Conservation (phyloP, 1,139 yeast genomes). For the Zygosaccharomyces sapae region DNA sequence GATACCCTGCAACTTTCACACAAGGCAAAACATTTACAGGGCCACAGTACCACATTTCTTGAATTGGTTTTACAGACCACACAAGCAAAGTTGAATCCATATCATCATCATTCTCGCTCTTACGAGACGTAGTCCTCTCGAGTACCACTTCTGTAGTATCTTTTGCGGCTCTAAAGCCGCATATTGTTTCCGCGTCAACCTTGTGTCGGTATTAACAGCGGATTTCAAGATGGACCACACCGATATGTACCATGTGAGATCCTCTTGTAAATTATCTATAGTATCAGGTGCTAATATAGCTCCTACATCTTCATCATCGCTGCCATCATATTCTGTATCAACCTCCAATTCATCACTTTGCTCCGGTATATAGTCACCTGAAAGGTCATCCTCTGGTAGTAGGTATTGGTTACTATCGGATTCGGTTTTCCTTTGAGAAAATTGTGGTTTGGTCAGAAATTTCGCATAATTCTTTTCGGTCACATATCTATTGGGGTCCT, state of each 20-base stretch:
- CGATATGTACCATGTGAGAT: constrained; percentile 30
- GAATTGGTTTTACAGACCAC: constrained; percentile 76
- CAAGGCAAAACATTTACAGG: constrained; percentile 83
- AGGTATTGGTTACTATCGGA: constrained; percentile 16
- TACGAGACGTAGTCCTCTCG: constrained; percentile 15
- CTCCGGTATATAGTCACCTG: constrained; percentile 42
- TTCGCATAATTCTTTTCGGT: constrained; percentile 29
- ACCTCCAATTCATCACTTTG: constrained; percentile 18
- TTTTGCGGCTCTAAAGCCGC: constrained; percentile 31
- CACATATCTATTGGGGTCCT: constrained; percentile 25
- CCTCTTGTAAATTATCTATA: constrained; percentile 10
- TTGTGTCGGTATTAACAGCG: constrained; percentile 22
- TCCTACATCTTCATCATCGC: constrained; percentile 25
- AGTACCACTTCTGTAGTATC: constrained; percentile 31
- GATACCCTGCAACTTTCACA: constrained; percentile 80
- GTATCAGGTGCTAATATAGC: constrained; percentile 10
- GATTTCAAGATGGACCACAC: constrained; percentile 31
- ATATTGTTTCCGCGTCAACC: constrained; percentile 38
- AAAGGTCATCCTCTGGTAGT: constrained; percentile 47
- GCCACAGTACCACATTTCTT: constrained; percentile 84
- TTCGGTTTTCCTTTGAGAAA: constrained; percentile 10
- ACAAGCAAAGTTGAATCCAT: constrained; percentile 42
- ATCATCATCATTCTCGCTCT: constrained; percentile 22
- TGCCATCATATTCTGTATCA: constrained; percentile 16
- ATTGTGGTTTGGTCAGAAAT: constrained; percentile 20